Evolutionary conservation across 2,329 filamentous ascomycete genomes (phyloP).

Genomic region (Drechslera avenae): DNA sequence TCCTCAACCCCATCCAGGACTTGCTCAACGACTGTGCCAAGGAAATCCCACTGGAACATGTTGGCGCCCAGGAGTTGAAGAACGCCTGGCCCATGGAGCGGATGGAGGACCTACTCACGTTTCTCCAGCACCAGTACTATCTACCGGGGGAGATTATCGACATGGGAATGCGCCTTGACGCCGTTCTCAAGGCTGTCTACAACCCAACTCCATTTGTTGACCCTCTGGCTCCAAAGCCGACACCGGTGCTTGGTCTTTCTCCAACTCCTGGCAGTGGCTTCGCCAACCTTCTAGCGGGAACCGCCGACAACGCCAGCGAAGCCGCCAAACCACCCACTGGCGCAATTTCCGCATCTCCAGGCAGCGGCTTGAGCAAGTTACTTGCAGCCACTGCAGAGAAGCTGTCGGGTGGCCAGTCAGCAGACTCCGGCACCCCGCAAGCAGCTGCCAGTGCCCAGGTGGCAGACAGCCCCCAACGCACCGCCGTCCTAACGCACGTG

Average conservation of each 20-base stretch:
- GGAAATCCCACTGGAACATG: conserved; percentile 10
- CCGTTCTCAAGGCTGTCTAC: not conserved
- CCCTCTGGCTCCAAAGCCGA: conserved; percentile 1
- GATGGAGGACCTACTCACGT: not conserved
- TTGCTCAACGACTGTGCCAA: conserved; percentile 3
- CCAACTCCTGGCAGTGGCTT: not conserved
- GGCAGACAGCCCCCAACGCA: not conserved
- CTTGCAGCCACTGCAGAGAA: too few relatives aligned
- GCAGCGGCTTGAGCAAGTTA: too few relatives aligned
- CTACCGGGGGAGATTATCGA: not conserved
- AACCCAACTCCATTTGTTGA: conserved; percentile 7
- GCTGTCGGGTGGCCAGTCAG: too few relatives aligned
- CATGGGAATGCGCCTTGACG: conserved; percentile 5
- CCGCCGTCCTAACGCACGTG: not conserved
- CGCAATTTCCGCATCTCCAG: not conserved
- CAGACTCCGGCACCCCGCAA: too few relatives aligned
- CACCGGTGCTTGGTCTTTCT: not conserved
- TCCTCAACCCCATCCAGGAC: conserved; percentile 3
- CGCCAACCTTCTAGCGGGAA: not conserved
- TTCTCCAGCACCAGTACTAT: not conserved
- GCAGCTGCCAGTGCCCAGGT: not conserved
- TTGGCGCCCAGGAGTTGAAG: conserved; percentile 7
- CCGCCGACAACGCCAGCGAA: not conserved
- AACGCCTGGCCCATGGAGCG: conserved; percentile 3
- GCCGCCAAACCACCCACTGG: not conserved